Conservation (phyloP, 352 stramenopile species). For the Phytophthora constricta region DNA sequence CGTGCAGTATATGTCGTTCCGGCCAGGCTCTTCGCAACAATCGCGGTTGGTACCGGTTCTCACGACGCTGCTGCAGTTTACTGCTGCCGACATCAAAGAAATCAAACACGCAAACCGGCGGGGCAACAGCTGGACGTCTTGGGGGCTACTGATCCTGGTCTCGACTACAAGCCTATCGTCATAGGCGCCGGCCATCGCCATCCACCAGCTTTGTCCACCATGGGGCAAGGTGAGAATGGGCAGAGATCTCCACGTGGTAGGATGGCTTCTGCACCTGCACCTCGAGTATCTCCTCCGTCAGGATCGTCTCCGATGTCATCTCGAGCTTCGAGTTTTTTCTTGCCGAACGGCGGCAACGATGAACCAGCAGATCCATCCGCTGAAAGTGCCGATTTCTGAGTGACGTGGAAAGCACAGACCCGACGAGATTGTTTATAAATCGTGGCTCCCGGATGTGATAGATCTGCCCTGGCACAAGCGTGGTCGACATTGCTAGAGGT, state of each 20-base stretch:
- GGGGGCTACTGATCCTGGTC: constrained; percentile 41
- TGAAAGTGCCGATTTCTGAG: constrained; percentile 79
- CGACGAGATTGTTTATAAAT: too few relatives aligned
- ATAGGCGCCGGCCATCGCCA: constrained; percentile 38
- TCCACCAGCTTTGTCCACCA: constrained; percentile 19
- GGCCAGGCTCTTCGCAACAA: constrained; percentile 81
- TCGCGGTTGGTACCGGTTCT: constrained; percentile 79
- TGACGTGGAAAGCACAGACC: background rate
- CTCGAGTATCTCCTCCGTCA: constrained; percentile 25
- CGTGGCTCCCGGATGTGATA: too few relatives aligned
- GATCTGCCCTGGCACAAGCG: too few relatives aligned
- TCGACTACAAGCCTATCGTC: constrained; percentile 77
- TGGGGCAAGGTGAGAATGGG: constrained; percentile 17
- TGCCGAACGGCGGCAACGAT: constrained; percentile 48
- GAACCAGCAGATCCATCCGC: constrained; percentile 40
- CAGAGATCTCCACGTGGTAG: constrained; percentile 24
- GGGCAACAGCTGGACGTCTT: constrained; percentile 75
- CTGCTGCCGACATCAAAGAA: constrained; percentile 72
- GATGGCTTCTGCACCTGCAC: constrained; percentile 21
- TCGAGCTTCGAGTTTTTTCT: constrained; percentile 63
- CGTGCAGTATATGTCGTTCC: constrained; percentile 92
- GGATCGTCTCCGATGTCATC: constrained; percentile 25
- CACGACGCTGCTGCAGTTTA: constrained; percentile 88
- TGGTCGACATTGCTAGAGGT: too few relatives aligned
- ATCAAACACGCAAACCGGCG: constrained; percentile 72